Evolutionary conservation across 192 early-diverging fungal genomes (phyloP).

Genomic region (Haplosporangium gracile): DNA sequence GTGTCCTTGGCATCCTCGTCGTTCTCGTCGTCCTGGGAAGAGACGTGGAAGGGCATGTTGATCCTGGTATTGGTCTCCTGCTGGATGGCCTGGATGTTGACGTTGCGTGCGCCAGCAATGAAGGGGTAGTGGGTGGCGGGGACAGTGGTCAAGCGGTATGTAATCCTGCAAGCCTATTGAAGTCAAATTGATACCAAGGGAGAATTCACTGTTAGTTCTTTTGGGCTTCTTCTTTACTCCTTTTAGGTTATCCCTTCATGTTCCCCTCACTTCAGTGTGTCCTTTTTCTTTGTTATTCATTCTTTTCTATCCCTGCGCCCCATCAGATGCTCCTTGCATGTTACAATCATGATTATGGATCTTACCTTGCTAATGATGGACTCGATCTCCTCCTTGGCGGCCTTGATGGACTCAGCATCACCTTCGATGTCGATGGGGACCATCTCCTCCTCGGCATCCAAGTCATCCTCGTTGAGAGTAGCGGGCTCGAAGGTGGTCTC

Average conservation of each 20-base stretch:
- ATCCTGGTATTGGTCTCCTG: constrained; percentile 78
- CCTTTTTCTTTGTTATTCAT: too few species aligned
- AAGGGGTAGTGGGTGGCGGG: constrained; percentile 85
- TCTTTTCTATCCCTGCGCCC: not conserved
- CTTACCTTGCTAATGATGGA: constrained; percentile 80
- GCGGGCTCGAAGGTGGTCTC: constrained; percentile 57
- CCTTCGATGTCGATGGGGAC: constrained; percentile 85
- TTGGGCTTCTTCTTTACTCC: not conserved
- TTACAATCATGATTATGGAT: not conserved
- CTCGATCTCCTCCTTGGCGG: constrained; percentile 90
- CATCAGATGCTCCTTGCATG: too few species aligned
- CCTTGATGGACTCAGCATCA: constrained; percentile 82
- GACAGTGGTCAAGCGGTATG: constrained; percentile 73
- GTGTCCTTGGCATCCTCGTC: constrained; percentile 48
- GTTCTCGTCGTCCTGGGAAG: constrained; percentile 58
- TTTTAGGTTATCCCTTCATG: not conserved
- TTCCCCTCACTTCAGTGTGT: too few species aligned
- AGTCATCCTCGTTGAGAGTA: constrained; percentile 45
- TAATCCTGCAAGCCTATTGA: constrained; percentile 56
- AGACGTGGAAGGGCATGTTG: constrained; percentile 78
- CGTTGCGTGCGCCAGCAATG: constrained; percentile 82
- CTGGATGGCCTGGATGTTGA: constrained; percentile 68
- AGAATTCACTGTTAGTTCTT: not conserved
- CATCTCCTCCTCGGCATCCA: constrained; percentile 76
- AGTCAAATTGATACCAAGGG: not conserved